Evolutionary conservation across 176 grass and related monocot species (phyloP).

Genomic region (Oryza punctata): DNA sequence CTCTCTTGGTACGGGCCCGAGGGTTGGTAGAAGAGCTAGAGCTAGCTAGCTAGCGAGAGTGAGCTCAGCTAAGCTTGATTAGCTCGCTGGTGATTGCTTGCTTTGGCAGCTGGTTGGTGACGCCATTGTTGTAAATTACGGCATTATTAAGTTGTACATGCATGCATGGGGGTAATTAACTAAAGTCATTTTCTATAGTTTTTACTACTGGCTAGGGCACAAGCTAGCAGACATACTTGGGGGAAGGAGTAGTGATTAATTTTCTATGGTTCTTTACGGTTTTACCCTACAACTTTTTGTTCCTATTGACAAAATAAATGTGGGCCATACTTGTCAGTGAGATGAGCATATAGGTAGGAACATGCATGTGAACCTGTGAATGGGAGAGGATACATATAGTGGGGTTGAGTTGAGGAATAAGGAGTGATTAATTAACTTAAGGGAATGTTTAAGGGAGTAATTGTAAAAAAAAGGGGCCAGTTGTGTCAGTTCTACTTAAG

Average conservation of each 20-base stretch:
- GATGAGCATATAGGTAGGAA: background rate
- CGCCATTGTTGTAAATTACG: constrained; percentile 43
- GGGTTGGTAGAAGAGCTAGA: constrained; percentile 34
- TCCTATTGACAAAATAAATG: background rate
- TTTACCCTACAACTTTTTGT: background rate
- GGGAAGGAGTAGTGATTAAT: background rate
- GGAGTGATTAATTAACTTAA: background rate
- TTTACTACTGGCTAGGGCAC: constrained; percentile 27
- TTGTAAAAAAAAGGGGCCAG: constrained; percentile 6
- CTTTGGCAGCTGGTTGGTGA: background rate
- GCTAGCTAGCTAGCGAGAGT: background rate
- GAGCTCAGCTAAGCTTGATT: background rate
- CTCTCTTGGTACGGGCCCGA: constrained; percentile 51
- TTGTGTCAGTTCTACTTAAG: background rate
- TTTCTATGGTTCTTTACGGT: background rate
- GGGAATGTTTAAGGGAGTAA: background rate
- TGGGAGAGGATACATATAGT: background rate
- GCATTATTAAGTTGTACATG: constrained; percentile 1
- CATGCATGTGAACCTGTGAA: background rate
- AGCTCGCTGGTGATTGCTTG: background rate
- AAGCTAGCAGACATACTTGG: background rate
- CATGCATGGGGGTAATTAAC: constrained; percentile 37
- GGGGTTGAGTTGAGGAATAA: no score
- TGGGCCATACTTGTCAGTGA: background rate
- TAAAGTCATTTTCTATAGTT: constrained; percentile 40